phyloP scores from a whole-genome alignment of 805 yeast genomes.

The Kazachstania psychrophila region DNA sequence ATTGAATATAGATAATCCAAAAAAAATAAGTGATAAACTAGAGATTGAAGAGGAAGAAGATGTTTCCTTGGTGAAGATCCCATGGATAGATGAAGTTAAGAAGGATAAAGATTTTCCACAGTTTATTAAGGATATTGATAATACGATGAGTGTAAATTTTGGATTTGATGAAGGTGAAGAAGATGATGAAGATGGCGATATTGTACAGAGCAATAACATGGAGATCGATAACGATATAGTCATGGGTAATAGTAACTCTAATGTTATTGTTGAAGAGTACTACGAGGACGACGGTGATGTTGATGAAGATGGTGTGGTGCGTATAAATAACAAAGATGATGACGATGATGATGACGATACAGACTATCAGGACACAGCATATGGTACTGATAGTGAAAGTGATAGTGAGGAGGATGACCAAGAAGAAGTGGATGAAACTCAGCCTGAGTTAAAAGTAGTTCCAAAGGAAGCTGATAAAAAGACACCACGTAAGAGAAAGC shows the following conservation, averaged over 20 bases:
- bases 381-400: constrained; percentile 10
- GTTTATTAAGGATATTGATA: constrained; percentile 26
- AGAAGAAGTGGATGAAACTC: constrained; percentile 11
- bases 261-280: constrained; percentile 8
- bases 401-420: constrained; percentile 10
- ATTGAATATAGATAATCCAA: constrained; percentile 7
- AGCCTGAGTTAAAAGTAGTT: constrained; percentile 4
- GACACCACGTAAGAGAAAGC: constrained; percentile 21
- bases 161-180: constrained; percentile 29
- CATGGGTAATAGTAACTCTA: neutral
- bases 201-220: neutral
- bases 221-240: constrained; percentile 3
- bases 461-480: constrained; percentile 5
- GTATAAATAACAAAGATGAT: constrained; percentile 10
- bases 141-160: constrained; percentile 24
- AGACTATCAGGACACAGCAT: constrained; percentile 2
- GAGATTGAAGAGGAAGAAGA: constrained; percentile 12
- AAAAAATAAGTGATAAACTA: neutral
- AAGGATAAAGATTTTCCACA: constrained; percentile 11
- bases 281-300: constrained; percentile 2
- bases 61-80: constrained; percentile 22
- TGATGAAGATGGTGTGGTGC: constrained; percentile 7
- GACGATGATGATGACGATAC: constrained; percentile 9
- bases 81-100: constrained; percentile 20
- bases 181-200: constrained; percentile 9